Base-by-base conservation (phyloP, 176 grass and related monocot species). In the Themeda triandra region DNA sequence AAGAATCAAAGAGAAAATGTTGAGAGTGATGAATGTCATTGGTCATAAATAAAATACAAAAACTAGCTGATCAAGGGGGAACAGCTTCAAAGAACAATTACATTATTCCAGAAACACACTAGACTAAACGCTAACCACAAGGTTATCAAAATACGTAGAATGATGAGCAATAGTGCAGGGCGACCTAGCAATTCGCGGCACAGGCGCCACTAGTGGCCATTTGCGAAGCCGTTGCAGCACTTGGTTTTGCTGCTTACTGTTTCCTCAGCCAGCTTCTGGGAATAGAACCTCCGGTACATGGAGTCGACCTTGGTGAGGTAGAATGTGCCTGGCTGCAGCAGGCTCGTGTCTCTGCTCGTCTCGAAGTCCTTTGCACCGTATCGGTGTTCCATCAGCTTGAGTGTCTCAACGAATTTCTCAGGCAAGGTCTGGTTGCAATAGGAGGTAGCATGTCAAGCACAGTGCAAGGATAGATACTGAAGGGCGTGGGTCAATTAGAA, bases 311-410 rank as follows among this genome's bases (percentile, higher is more conserved):
- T 83, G 28, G 90, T 89, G 30, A 95, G 87, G 65, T 92, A 95
- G 79, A 92, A 95, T 4, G 92, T 90, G 69, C 85, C 92, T 18
- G 90, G 85, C 42, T 85, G 78, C 62, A 95, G 21, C 41, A 92
- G 53, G 54, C 82, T 92, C 27, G 90, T 92, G 35, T 95, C 87
- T 54, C 78, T 79, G 78, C 44, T 90, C 24, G 92, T 95, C 78
- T 83, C 85, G 13, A 95, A 95, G 73, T 92, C 92, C 62, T 95
- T 95, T 30, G 73, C 87, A 1, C 92, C 92, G 2, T 95, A 95
- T 68, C 92, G 82, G 68, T 95, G 90, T 75, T 95, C 92, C 82
- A 87, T 95, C 85, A 92, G 75, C 90, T 92, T 92, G 79, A 95
- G 48, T 27, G 87, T 92, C 69, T 95, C 90, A 9, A 90, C 85